Evolutionary conservation across 164 flowering plant species (phyloP), one percentile per base, ranked within the genome.

Genomic region (Vitis rupestris): DNA sequence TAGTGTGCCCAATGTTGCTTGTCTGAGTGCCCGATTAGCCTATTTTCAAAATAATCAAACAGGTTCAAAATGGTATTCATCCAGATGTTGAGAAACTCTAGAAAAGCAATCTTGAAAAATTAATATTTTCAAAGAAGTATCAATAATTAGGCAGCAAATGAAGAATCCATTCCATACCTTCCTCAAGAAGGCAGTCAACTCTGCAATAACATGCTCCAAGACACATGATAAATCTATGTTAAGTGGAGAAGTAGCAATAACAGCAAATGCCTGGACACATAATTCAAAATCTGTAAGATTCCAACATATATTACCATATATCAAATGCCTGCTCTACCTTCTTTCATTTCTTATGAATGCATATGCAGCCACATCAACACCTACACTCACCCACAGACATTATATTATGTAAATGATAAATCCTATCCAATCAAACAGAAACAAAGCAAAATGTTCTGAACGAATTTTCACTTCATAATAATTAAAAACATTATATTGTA

Each of bases 1-100:
- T 29, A 96, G 79, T 12, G 99, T 93, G 70, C 97, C 95, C 62
- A 96, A 69, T 17, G 99, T 93, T 61, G 99, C 97, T 81, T 96
- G 99, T 72, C 98, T 88, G 73, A 93, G 73, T 17, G 90, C 87
- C 61, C 98, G 87, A 78, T 96, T 96, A 50, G 98, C 99, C 99
- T 96, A 64, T 75, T 68, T 62, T 17, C 70, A 75, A 63, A 16
- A 66, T 30, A 63, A 72, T 4, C 16, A 78, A 70, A 62, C 50
- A 48, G 52, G 66, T 44, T 3, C 17, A 61, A 47, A 3, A 19
- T 5, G 16, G 23, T 47, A 54, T 8, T 54, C 19, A 37, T 16
- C n/a, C 51, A 70, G 37, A 53, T 49, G 23, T 50, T 16, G 9
- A 23, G 7, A 10, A 19, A 11, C 44, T 3, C 7, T 3, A 48